These are phyloP conservation scores for Pisolithus tinctorius DNA, from an alignment of 768 basidiomycete genomes.

Conservation along the genomic window DNA sequence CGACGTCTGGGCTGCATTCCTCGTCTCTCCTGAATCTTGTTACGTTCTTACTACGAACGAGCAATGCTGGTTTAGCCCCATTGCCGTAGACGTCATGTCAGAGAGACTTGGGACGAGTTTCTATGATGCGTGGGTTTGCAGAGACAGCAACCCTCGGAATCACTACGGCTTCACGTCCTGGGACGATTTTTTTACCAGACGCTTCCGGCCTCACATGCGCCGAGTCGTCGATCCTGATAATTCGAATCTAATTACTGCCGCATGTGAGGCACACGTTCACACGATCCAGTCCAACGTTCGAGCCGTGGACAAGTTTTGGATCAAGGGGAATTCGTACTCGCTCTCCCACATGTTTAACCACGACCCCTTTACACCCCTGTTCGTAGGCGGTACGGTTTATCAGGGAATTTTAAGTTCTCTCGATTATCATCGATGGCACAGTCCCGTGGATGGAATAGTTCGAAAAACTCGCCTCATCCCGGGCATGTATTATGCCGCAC, in stretches of 20 bases:
- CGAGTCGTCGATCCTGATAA: constrained; percentile 25
- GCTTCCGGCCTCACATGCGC: constrained; percentile 30
- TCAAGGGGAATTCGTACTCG: constrained; percentile 54
- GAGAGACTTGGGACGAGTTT: constrained; percentile 19
- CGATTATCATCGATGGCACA: constrained; percentile 55
- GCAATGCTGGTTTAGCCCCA: constrained; percentile 43
- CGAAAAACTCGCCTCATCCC: constrained; percentile 31
- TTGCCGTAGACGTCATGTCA: constrained; percentile 20
- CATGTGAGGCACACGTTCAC: constrained; percentile 47
- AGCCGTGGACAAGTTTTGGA: constrained; percentile 41
- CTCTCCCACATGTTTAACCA: constrained; percentile 43
- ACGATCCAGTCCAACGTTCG: constrained; percentile 21
- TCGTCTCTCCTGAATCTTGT: constrained; percentile 37
- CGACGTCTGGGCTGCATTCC: constrained; percentile 43
- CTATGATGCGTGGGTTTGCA: constrained; percentile 33
- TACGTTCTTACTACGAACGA: constrained; percentile 31
- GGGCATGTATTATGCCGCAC: background rate
- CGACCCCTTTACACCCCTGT: constrained; percentile 32
- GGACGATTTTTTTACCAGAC: constrained; percentile 50
- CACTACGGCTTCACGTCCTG: constrained; percentile 33
- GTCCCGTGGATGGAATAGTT: constrained; percentile 41
- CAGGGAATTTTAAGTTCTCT: constrained; percentile 49
- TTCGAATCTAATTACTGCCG: constrained; percentile 34
- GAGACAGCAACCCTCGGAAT: constrained; percentile 23
- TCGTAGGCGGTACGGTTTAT: constrained; percentile 42